A percentile compares a stretch with the other conserved stretches of the same genome.
These are phyloP conservation scores for Zoysia pacifica DNA, from an alignment of 176 grass and related monocot species.

Conservation along the genomic window DNA sequence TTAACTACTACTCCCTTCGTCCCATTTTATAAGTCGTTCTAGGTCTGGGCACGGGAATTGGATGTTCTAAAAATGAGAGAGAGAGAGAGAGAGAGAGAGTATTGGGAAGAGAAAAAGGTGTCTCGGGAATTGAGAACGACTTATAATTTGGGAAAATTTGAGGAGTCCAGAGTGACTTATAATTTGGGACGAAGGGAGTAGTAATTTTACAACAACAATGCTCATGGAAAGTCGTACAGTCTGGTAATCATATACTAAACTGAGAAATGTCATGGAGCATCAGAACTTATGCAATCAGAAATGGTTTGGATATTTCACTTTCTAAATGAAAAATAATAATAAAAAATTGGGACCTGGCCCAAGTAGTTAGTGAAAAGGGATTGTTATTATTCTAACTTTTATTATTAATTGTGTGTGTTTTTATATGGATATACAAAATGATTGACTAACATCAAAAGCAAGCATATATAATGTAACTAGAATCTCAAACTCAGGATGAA, in stretches of 20 bases:
- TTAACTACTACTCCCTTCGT: background rate
- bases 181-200: background rate
- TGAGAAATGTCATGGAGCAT: conserved; percentile 15
- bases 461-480: background rate
- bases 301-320: conserved; percentile 4
- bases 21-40: too few relatives aligned
- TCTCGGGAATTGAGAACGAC: too few relatives aligned
- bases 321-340: background rate
- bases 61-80: too few relatives aligned
- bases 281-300: conserved; percentile 15
- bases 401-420: background rate
- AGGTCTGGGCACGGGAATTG: too few relatives aligned
- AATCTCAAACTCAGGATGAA: conserved; percentile 10
- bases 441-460: background rate
- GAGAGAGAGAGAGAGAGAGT: too few relatives aligned
- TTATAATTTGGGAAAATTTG: too few relatives aligned
- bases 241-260: conserved; percentile 28
- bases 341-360: background rate
- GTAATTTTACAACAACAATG: background rate
- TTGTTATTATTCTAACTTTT: conserved; percentile 5
- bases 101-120: too few relatives aligned
- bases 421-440: conserved; percentile 5
- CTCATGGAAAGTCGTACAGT: conserved; percentile 1
- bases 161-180: too few relatives aligned
- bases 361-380: background rate